Conservation (phyloP, 495 filamentous ascomycete genomes). For the Aspergillus taichungensis region DNA sequence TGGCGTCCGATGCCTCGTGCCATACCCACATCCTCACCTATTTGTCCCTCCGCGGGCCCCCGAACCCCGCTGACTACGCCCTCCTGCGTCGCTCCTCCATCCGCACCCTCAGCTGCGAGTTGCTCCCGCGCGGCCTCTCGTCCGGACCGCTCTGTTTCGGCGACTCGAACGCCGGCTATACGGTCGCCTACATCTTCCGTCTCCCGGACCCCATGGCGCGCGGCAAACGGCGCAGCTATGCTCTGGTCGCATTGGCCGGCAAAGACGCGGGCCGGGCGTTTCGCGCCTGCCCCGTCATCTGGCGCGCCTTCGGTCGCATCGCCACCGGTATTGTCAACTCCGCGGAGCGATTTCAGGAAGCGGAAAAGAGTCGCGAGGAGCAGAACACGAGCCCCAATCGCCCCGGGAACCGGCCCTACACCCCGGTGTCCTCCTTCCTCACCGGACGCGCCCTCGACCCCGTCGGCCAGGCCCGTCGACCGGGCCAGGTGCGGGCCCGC, state of each 20-base stretch:
- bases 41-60: conserved; percentile 73
- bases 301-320: conserved; percentile 65
- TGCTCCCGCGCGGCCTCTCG: conserved; percentile 64
- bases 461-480: conserved; percentile 43
- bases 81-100: conserved; percentile 78
- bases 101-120: conserved; percentile 78
- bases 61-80: conserved; percentile 68
- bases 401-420: conserved; percentile 29
- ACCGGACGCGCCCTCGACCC: conserved; percentile 51
- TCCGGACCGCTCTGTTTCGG: conserved; percentile 82
- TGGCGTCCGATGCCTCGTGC: conserved; percentile 38
- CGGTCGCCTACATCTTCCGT: conserved; percentile 87
- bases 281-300: conserved; percentile 65
- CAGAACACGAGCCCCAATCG: conserved; percentile 20
- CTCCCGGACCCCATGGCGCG: conserved; percentile 82
- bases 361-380: conserved; percentile 38
- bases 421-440: conserved; percentile 55
- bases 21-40: conserved; percentile 83
- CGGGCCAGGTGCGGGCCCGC: conserved; percentile 55
- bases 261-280: conserved; percentile 66
- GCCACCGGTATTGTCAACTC: conserved; percentile 64
- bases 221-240: conserved; percentile 77
- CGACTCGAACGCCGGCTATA: conserved; percentile 73
- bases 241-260: conserved; percentile 68
- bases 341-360: conserved; percentile 46